Conservation (phyloP, 148 eudicot species). For the Drosera capensis region DNA sequence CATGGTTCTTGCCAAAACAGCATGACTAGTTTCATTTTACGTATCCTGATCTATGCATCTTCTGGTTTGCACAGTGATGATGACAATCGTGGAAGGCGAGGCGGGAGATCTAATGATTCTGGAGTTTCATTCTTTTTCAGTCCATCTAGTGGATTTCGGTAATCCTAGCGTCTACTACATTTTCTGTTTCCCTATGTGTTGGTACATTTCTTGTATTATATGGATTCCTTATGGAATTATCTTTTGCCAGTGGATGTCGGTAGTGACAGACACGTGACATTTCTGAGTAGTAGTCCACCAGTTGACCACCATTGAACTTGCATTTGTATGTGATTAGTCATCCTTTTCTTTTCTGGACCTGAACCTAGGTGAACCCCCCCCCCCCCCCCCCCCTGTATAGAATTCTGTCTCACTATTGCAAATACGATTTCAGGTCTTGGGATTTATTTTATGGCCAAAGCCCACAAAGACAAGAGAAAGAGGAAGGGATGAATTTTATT, state of each 20-base stretch:
- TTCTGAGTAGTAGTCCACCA: no score
- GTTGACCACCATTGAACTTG: background rate
- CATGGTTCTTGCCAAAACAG: background rate
- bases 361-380: no score
- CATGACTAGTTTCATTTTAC: background rate
- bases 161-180: no score
- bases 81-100: constrained; percentile 71
- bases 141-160: constrained; percentile 76
- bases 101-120: constrained; percentile 47
- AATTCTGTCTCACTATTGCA: background rate
- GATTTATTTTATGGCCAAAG: constrained; percentile 85
- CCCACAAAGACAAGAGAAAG: constrained; percentile 27
- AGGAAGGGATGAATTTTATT: constrained; percentile 66
- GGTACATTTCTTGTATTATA: no score
- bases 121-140: constrained; percentile 41
- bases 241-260: no score
- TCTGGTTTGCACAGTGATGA: constrained; percentile 32
- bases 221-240: no score
- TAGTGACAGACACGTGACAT: no score
- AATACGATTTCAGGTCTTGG: constrained; percentile 64
- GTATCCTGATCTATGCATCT: background rate
- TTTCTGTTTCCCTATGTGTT: no score
- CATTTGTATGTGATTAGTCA: background rate
- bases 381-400: background rate
- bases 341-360: no score